Evolutionary conservation across 2,329 filamentous ascomycete genomes (phyloP).

Genomic region (Thyridium curvatum): DNA sequence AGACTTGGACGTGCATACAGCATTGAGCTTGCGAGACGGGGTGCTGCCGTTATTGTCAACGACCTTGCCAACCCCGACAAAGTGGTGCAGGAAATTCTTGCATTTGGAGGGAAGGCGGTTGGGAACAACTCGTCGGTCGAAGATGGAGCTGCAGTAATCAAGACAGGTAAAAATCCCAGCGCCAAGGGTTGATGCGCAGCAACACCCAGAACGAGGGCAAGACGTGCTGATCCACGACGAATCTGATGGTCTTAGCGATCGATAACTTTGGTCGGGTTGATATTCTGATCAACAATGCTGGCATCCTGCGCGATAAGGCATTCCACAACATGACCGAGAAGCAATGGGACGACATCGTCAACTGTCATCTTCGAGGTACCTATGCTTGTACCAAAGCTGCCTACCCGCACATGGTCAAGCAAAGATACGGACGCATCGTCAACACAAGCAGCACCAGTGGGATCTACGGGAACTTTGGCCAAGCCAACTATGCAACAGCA

Average conservation of each 20-base stretch:
- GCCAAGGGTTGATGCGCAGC: conserved; percentile 96
- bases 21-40: conserved; percentile 78
- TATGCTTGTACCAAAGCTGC: conserved; percentile 95
- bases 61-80: conserved; percentile 91
- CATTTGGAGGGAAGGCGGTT: conserved; percentile 87
- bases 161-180: conserved; percentile 87
- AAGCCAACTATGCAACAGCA: conserved; percentile 81
- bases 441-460: conserved; percentile 96
- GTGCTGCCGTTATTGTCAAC: conserved; percentile 76
- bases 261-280: conserved; percentile 88
- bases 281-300: conserved; percentile 95
- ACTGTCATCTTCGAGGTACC: conserved; percentile 86
- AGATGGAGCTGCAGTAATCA: conserved; percentile 82
- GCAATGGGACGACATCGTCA: conserved; percentile 94
- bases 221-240: conserved; percentile 98
- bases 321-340: conserved; percentile 98
- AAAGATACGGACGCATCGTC: conserved; percentile 95
- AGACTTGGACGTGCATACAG: conserved; percentile 88
- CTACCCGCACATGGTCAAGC: conserved; percentile 97
- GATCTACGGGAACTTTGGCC: conserved; percentile 91
- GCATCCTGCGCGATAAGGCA: conserved; percentile 88
- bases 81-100: conserved; percentile 78
- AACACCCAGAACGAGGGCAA: conserved; percentile 96
- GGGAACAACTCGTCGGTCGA: conserved; percentile 97
- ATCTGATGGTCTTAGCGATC: conserved; percentile 88